phyloP scores from a whole-genome alignment of 75 land plant species.

The Isoetes taiwanensis region DNA sequence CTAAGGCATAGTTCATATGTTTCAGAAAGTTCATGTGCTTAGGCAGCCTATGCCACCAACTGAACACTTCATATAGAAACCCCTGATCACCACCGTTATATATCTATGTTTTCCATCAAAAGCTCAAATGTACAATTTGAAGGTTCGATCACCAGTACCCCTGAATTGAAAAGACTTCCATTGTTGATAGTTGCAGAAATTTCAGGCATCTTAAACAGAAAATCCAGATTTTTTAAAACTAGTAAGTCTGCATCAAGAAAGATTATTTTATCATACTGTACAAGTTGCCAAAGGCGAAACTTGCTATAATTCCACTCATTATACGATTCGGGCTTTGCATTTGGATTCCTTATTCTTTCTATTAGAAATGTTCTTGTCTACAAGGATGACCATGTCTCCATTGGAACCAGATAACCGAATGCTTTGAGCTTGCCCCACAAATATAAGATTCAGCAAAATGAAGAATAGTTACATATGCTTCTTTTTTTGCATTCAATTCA shows the following conservation, averaged over 20 bases:
- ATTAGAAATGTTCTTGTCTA: slow-evolving; percentile 60
- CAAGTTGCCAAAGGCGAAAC: slow-evolving; percentile 59
- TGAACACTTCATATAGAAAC: slow-evolving; percentile 69
- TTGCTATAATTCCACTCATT: slow-evolving; percentile 96
- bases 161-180: slow-evolving; percentile 52
- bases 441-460: slow-evolving; percentile 69
- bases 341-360: slow-evolving; percentile 60
- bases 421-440: slow-evolving; percentile 92
- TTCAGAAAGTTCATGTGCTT: slow-evolving; percentile 63
- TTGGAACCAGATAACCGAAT: slow-evolving; percentile 66
- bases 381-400: slow-evolving; percentile 73
- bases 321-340: slow-evolving; percentile 62
- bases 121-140: slow-evolving; percentile 59
- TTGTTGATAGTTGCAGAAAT: slow-evolving; percentile 55
- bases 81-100: slow-evolving; percentile 99
- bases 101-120: slow-evolving; percentile 31
- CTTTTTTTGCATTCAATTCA: slow-evolving; percentile 10
- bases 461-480: slow-evolving; percentile 81
- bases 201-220: slow-evolving; percentile 54
- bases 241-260: slow-evolving; percentile 62
- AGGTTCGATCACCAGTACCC: slow-evolving; percentile 66
- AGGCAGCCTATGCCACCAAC: slow-evolving; percentile 96
- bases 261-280: slow-evolving; percentile 54
- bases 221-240: slow-evolving; percentile 47
- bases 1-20: slow-evolving; percentile 12